These are phyloP conservation scores for Suillus cothurnatus DNA, from an alignment of 768 basidiomycete genomes.

Conservation along the genomic window DNA sequence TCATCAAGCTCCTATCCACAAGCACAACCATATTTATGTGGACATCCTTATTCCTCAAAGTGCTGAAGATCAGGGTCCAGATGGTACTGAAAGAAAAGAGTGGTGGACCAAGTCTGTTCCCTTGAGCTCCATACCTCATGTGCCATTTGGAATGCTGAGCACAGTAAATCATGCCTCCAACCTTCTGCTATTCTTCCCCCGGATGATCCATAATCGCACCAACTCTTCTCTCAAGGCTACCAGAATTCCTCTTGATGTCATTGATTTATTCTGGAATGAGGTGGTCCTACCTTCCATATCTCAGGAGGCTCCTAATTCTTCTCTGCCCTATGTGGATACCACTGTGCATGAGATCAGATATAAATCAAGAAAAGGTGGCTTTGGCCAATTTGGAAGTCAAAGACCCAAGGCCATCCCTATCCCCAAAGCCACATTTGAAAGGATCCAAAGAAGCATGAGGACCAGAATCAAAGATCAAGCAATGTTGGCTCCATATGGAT, in stretches of 20 bases:
- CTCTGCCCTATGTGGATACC: not conserved
- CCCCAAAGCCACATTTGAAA: not conserved
- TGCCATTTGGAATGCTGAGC: conserved; percentile 3
- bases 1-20: not conserved
- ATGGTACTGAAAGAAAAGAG: not conserved
- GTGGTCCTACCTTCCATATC: conserved; percentile 11
- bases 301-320: not conserved
- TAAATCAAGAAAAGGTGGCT: not conserved
- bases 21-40: conserved; percentile 21
- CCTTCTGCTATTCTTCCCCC: conserved; percentile 13
- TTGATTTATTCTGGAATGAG: conserved; percentile 14
- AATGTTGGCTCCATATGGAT: not conserved
- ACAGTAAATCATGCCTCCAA: not conserved
- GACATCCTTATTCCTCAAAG: conserved; percentile 16
- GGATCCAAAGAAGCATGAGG: not conserved
- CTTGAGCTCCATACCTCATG: conserved; percentile 11
- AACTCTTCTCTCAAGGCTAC: not conserved
- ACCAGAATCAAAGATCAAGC: not conserved
- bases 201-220: conserved; percentile 12
- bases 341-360: conserved; percentile 10
- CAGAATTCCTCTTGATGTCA: conserved; percentile 5
- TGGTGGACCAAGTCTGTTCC: conserved; percentile 16
- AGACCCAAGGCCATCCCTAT: not conserved
- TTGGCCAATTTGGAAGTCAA: not conserved
- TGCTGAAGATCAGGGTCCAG: not conserved